A percentile compares a stretch with the other conserved stretches of the same genome.
These are phyloP conservation scores for Cryphonectria carpinicola DNA, from an alignment of 2,329 filamentous ascomycete genomes.

Conservation along the genomic window DNA sequence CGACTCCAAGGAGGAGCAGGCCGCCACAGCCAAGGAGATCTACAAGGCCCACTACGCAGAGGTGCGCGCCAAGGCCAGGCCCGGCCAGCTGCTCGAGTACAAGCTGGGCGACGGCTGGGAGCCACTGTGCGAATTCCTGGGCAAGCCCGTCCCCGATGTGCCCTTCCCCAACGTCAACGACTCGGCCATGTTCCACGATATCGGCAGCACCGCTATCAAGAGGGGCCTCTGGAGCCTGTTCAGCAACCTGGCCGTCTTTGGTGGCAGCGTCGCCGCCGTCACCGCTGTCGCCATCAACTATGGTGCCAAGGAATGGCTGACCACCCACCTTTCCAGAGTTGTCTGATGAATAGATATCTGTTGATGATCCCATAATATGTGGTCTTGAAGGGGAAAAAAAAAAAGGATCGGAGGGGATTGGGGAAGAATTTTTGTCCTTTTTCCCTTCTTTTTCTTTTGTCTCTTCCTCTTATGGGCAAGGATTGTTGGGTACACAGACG, in stretches of 20 bases:
- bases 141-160: slow-evolving; percentile 23
- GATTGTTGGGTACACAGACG: background rate
- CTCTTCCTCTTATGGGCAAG: background rate
- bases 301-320: slow-evolving; percentile 21
- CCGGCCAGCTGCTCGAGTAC: slow-evolving; percentile 23
- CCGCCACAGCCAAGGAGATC: slow-evolving; percentile 22
- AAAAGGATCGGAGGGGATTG: no score
- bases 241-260: slow-evolving; percentile 16
- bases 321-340: slow-evolving; percentile 2
- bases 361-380: background rate
- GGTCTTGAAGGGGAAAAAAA: no score
- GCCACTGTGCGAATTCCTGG: slow-evolving; percentile 26
- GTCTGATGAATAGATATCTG: background rate
- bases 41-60: slow-evolving; percentile 25
- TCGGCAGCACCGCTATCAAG: slow-evolving; percentile 12
- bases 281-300: slow-evolving; percentile 22
- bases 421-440: background rate
- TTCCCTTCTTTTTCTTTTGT: background rate
- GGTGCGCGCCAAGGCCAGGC: slow-evolving; percentile 17
- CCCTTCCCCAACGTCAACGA: slow-evolving; percentile 26
- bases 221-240: slow-evolving; percentile 18
- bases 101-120: slow-evolving; percentile 28
- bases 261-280: slow-evolving; percentile 18
- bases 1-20: slow-evolving; percentile 22
- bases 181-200: slow-evolving; percentile 23